Percentiles rank a stretch among this genome's conserved stretches.
Conservation (phyloP, 148 eudicot species). For the Pharnaceum exiguum region DNA sequence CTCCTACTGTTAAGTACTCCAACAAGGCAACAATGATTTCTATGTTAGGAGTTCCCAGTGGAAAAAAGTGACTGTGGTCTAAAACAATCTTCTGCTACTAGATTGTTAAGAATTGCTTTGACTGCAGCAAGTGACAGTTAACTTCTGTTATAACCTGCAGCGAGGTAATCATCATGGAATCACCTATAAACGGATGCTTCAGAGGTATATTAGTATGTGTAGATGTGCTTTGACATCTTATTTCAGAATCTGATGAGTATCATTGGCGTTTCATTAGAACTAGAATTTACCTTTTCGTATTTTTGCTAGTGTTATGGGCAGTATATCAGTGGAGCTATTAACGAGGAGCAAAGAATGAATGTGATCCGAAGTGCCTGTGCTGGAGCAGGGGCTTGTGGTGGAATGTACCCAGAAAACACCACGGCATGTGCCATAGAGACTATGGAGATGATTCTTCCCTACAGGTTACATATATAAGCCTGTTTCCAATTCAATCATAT, state of each 20-base stretch:
- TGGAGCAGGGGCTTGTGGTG: slow-evolving; percentile 90
- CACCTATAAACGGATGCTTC: slow-evolving; percentile 60
- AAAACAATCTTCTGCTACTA: background rate
- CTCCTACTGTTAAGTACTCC: no score
- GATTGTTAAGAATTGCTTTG: background rate
- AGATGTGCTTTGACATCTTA: background rate
- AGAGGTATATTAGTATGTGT: slow-evolving; percentile 60
- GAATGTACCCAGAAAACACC: slow-evolving; percentile 87
- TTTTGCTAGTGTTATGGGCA: slow-evolving; percentile 56
- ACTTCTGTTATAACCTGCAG: slow-evolving; percentile 35
- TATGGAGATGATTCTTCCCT: slow-evolving; percentile 82
- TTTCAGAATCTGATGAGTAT: background rate
- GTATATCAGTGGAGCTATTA: slow-evolving; percentile 61
- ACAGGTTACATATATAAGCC: slow-evolving; percentile 38
- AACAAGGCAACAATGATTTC: no score
- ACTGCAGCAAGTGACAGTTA: background rate
- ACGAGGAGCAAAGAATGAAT: slow-evolving; percentile 58
- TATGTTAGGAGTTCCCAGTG: no score
- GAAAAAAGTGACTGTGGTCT: no score
- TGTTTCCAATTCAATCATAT: background rate
- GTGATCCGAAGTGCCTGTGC: slow-evolving; percentile 76
- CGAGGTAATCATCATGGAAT: slow-evolving; percentile 74
- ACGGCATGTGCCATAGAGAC: slow-evolving; percentile 85
- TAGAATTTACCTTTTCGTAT: background rate
- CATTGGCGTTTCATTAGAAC: background rate